Evolutionary conservation across 164 flowering plant genomes (phyloP), one percentile per base, ranked within the genome.

Genomic region (Piper longum): DNA sequence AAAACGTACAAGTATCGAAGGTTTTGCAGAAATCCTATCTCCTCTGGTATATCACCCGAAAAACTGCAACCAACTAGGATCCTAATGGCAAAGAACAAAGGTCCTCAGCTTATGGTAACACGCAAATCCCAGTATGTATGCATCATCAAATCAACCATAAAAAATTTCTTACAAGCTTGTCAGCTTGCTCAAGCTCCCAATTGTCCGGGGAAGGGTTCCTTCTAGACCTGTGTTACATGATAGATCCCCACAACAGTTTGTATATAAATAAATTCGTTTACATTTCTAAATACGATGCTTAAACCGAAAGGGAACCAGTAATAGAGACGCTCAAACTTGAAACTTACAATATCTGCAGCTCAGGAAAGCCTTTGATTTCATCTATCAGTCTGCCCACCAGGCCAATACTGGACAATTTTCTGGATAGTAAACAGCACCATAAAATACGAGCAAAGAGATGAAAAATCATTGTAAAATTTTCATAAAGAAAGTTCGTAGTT

Each of bases 21-120:
- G 41, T 78, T 69, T 57, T 73, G 43, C 44, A 92, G 88, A 57
- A 79, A 82, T 57, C 96, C 98, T 43, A 92, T 41, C 72, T 87
- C 91, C 19, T 67, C 64, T 18, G 96, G 98, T 60, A 92, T 84
- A 43, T 5, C 66, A 45, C 92, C 96, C 62, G 71, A 79, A 77
- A 92, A 89, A 77, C 89, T 41, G 64, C 96, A 89, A 16, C 91
- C 93, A 42, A 84, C 87, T 5, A 92, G 76, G 72, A 85, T 88
- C 71, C 98, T 89, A 84, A 58, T 16, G 16, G 18, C 51, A 68
- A 45, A 26, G 41, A 61, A 2, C 26, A 14, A 41, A 44, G 7
- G 12, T 6, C 7, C 52, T 48, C 3, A 48, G 14, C 12, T 8
- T 9, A 48, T 14, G 12, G 3, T 26, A 12, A 48, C 11, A 14